Evolutionary conservation across 2,329 filamentous ascomycete species (phyloP).

Genomic region (Didymella arachidicola): DNA sequence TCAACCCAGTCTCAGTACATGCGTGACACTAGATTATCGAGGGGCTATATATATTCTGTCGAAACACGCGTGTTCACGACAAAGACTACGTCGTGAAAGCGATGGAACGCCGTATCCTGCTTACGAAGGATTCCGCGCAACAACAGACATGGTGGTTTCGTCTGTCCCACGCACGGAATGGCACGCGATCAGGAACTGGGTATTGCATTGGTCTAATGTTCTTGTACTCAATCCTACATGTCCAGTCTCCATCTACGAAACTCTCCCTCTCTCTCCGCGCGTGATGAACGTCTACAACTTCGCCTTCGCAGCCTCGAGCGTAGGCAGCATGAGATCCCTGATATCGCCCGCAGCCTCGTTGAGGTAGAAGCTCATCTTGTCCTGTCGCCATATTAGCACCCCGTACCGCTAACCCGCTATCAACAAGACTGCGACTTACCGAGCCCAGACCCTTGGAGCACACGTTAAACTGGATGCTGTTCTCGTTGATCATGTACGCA

Average conservation of each 20-base stretch:
- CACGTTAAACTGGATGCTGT: slow-evolving; percentile 98
- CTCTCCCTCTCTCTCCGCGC: too few species aligned
- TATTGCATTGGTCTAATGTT: not conserved
- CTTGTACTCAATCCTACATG: not conserved
- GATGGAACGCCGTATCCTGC: too few species aligned
- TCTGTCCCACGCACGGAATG: too few species aligned
- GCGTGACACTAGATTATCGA: too few species aligned
- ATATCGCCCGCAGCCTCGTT: slow-evolving; percentile 93
- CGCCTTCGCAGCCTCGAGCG: slow-evolving; percentile 80
- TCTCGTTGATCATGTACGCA: slow-evolving; percentile 99
- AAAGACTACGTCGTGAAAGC: too few species aligned
- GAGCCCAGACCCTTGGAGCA: slow-evolving; percentile 92
- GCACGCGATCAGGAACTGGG: not conserved
- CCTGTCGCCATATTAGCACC: slow-evolving; percentile 40
- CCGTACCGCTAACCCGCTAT: not conserved
- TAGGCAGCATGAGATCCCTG: slow-evolving; percentile 82
- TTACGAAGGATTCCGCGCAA: too few species aligned
- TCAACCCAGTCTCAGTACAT: too few species aligned
- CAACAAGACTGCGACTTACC: slow-evolving; percentile 37
- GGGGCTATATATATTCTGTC: too few species aligned
- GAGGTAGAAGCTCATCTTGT: slow-evolving; percentile 94
- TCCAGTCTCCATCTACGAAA: not conserved
- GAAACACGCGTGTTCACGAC: too few species aligned
- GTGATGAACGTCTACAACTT: slow-evolving; percentile 71
- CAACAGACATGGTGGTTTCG: too few species aligned